Base-by-base conservation (phyloP, 2,329 filamentous ascomycete species). In the Fulvia fulva region DNA sequence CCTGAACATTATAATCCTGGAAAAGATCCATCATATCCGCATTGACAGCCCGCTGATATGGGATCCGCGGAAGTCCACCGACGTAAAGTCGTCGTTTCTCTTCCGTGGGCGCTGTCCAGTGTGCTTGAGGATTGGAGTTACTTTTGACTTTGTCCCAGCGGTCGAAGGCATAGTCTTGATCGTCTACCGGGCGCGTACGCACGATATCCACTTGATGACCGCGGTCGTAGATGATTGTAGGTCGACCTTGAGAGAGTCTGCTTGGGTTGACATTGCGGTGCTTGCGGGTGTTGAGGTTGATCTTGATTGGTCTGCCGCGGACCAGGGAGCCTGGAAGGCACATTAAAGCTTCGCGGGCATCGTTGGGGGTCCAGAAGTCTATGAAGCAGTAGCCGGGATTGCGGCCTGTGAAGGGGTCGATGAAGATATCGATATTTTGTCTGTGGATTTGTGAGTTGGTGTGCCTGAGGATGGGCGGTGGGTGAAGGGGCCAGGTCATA, bases 361-460 rank as follows among this genome's bases (percentile, higher is more conserved):
- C 76, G 26, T 83, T 82, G 47, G 78, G 78, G 49, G 77, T 79
- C 47, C 73, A 71, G 57, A 90, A 83, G 67, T 90, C 87, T 47
- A 90, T 82, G 65, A 91, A 90, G 75, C 87, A 90, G 74, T 89
- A 89, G 37, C 85, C 87, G 0, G 87, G 87, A 70, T 90, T 90
- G 47, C 87, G 79, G 44, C 81, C 83, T 30, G 82, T 87, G 71
- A 87, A 83, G 1, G 85, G 82, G 66, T 90, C 87, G 54, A 88
- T 80, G 1, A 85, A 86, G 65, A 90, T 87, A 70, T 87, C 84
- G 63, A 90, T 82, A 47, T 82, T 81, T 47, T 47, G 14, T 2
- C 6, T 25, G 12, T 23, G 5, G 14, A 9, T 5, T 16, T 16
- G 30, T 50, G 25, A 50, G 46, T 22, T 12, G 21, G 26, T 3